A percentile compares a stretch with the other conserved stretches of the same genome.
Conservation (phyloP, 257 asterid species). For the Solanum etuberosum region DNA sequence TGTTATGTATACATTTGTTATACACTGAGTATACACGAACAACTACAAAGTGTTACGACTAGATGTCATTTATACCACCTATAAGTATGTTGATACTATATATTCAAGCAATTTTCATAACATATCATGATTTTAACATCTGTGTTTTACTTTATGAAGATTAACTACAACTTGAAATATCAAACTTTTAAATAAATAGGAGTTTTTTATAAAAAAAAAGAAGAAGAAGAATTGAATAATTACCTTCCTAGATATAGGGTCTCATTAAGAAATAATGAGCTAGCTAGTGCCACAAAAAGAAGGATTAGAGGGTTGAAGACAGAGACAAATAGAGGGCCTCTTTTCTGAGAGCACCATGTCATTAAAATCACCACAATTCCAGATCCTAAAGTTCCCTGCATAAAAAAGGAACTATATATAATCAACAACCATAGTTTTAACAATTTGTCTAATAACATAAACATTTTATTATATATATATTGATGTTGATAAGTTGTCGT, state of each 20-base stretch:
- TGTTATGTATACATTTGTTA: not conserved
- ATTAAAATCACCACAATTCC: slow-evolving; percentile 30
- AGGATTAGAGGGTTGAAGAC: slow-evolving; percentile 42
- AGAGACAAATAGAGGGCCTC: slow-evolving; percentile 50
- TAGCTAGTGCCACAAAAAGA: slow-evolving; percentile 47
- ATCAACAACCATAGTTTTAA: not conserved
- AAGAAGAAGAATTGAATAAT: not conserved
- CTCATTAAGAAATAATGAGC: slow-evolving; percentile 43
- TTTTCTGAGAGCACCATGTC: slow-evolving; percentile 41
- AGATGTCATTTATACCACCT: not conserved
- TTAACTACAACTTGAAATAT: not conserved
- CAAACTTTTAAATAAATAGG: not conserved
- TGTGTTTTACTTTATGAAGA: not conserved
- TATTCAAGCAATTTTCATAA: not conserved
- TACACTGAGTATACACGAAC: not conserved
- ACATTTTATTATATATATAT: not conserved
- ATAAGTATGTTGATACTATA: not conserved
- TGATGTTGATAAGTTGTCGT: not conserved
- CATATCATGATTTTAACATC: not conserved
- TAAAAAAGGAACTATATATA: not conserved
- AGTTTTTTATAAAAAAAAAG: not conserved
- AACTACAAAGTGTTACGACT: not conserved
- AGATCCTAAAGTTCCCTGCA: slow-evolving; percentile 44
- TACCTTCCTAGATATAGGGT: slow-evolving; percentile 48
- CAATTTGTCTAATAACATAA: not conserved